These are phyloP conservation scores for Capsicum pubescens DNA, from an alignment of 257 asterid genomes.

Conservation along the genomic window DNA sequence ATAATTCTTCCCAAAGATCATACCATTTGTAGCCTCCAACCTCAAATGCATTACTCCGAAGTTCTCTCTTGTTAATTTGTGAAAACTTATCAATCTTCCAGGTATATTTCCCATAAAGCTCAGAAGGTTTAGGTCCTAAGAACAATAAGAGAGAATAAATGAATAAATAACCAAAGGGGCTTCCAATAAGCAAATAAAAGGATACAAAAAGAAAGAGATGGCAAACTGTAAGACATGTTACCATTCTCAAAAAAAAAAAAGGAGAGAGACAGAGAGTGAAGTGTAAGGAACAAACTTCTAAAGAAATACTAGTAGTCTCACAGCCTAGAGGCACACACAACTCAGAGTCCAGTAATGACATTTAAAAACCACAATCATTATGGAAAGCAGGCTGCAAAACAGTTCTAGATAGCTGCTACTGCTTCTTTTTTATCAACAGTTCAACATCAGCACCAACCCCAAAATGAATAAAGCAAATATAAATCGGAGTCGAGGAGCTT, in stretches of 20 bases:
- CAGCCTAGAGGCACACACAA: neutral
- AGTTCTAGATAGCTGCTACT: neutral
- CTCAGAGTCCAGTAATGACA: conserved; percentile 19
- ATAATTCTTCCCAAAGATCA: conserved; percentile 26
- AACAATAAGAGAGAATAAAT: conserved; percentile 24
- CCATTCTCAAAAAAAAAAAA: too few relatives aligned
- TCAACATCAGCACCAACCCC: conserved; percentile 1
- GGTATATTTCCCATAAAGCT: conserved; percentile 52
- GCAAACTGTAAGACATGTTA: neutral
- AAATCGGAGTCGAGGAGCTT: neutral
- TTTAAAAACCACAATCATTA: neutral
- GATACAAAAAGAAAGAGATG: neutral
- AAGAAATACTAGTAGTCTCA: neutral
- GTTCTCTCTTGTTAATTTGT: conserved; percentile 59
- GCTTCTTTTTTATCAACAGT: neutral
- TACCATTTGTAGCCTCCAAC: conserved; percentile 63
- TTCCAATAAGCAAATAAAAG: conserved; percentile 4
- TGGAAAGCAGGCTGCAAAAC: neutral
- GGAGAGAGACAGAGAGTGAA: neutral
- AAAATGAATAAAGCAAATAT: neutral
- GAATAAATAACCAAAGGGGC: conserved; percentile 24
- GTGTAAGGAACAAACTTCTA: conserved; percentile 5
- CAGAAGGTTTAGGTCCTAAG: conserved; percentile 51
- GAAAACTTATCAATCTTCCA: conserved; percentile 63
- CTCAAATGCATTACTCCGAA: conserved; percentile 54